Percentiles rank a stretch among this genome's conserved stretches.
These are phyloP conservation scores for Aspergillus alliaceus DNA, from an alignment of 2,329 filamentous ascomycete genomes.

Conservation along the genomic window DNA sequence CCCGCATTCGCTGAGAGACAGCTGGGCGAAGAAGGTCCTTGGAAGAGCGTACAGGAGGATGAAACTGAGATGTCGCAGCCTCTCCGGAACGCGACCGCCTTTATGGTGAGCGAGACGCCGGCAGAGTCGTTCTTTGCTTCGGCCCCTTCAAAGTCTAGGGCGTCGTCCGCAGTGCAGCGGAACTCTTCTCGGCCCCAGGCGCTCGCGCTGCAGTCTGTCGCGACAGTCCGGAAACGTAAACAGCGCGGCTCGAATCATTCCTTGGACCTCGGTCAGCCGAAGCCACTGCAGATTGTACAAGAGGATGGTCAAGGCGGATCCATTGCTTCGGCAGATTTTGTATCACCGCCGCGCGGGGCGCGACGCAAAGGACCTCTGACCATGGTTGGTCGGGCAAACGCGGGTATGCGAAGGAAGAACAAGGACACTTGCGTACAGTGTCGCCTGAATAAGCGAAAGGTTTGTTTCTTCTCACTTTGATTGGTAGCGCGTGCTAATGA, in stretches of 20 bases:
- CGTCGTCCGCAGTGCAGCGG: constrained; percentile 25
- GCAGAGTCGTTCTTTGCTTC: constrained; percentile 30
- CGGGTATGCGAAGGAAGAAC: constrained; percentile 43
- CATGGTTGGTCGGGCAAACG: constrained; percentile 41
- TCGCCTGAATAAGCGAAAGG: constrained; percentile 46
- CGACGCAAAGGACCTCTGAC: constrained; percentile 44
- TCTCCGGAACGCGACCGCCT: constrained; percentile 31
- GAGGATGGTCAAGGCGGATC: constrained; percentile 45
- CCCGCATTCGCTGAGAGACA: constrained; percentile 30
- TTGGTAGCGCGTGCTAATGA: constrained; percentile 11
- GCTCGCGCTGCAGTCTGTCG: constrained; percentile 32
- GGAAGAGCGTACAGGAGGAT: constrained; percentile 30
- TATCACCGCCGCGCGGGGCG: constrained; percentile 43
- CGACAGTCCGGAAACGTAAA: constrained; percentile 38
- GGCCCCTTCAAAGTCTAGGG: constrained; percentile 23
- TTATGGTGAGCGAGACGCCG: constrained; percentile 37
- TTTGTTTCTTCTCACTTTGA: constrained; percentile 16
- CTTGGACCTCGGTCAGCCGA: constrained; percentile 29
- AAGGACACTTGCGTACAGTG: constrained; percentile 48
- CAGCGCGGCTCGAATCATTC: constrained; percentile 27
- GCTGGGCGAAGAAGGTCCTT: constrained; percentile 32
- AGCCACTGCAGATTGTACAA: constrained; percentile 44
- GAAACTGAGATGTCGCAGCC: constrained; percentile 25
- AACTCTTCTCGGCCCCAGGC: constrained; percentile 27
- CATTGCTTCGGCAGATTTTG: constrained; percentile 42